phyloP scores from a whole-genome alignment of 2,329 filamentous ascomycete genomes.

The Aspergillus novoparasiticus region DNA sequence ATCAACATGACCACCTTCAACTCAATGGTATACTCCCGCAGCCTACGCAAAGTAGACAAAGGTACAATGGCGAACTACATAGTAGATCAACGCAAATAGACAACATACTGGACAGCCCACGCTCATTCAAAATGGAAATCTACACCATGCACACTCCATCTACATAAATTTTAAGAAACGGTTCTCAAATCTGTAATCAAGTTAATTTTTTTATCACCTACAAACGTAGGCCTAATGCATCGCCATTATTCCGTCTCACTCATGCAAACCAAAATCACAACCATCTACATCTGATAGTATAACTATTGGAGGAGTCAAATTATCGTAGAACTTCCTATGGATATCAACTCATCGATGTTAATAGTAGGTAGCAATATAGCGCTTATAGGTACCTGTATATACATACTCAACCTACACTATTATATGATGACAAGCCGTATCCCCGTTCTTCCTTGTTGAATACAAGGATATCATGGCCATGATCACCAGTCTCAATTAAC shows the following conservation, averaged over 20 bases:
- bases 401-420: neutral
- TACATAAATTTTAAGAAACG: too few relatives aligned
- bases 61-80: neutral
- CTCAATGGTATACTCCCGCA: neutral
- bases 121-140: too few relatives aligned
- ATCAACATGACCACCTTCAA: neutral
- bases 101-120: too few relatives aligned
- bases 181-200: too few relatives aligned
- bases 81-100: neutral
- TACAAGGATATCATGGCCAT: neutral
- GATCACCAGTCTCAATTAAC: neutral
- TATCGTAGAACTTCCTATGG: too few relatives aligned
- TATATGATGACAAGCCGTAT: neutral
- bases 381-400: neutral
- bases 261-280: too few relatives aligned
- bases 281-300: too few relatives aligned
- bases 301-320: too few relatives aligned
- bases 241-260: rapidly evolving
- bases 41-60: neutral
- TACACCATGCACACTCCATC: too few relatives aligned
- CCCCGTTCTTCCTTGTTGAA: neutral
- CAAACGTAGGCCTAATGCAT: too few relatives aligned
- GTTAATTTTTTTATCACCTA: too few relatives aligned
- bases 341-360: neutral
- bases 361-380: neutral